Evolutionary conservation across 2,329 filamentous ascomycete species (phyloP).

Genomic region (Penicillium aurantiogriseum): DNA sequence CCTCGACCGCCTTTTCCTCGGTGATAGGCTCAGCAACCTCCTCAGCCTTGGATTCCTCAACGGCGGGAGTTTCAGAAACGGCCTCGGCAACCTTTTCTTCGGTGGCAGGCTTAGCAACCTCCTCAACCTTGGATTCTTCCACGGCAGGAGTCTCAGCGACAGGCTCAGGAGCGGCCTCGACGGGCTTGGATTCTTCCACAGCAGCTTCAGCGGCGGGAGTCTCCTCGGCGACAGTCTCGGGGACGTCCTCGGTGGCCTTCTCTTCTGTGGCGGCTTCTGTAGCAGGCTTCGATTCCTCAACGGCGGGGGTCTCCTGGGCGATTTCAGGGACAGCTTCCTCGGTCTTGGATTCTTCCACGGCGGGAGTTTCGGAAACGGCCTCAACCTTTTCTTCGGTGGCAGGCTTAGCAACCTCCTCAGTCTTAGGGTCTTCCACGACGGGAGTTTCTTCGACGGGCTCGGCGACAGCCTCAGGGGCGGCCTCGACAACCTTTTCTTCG

Average conservation of each 20-base stretch:
- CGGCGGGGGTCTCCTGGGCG: too few relatives aligned
- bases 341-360: too few relatives aligned
- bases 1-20: slow-evolving; percentile 8
- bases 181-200: not conserved
- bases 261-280: too few relatives aligned
- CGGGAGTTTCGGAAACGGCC: not conserved
- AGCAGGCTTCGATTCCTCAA: too few relatives aligned
- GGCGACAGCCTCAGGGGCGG: not conserved
- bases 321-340: too few relatives aligned
- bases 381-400: slow-evolving; percentile 2
- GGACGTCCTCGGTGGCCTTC: not conserved
- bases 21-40: not conserved
- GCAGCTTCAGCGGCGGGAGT: not conserved
- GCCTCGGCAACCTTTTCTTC: slow-evolving; percentile 1
- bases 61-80: not conserved
- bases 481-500: slow-evolving; percentile 7
- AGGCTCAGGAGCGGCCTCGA: slow-evolving; percentile 5
- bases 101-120: not conserved
- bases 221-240: slow-evolving; percentile 8
- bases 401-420: not conserved
- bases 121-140: not conserved
- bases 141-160: not conserved
- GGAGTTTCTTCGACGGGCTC: slow-evolving; percentile 4
- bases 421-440: not conserved
- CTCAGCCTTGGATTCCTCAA: not conserved